Conservation (phyloP, 108 stramenopile genomes). For the Parietichytrium sp. region DNA sequence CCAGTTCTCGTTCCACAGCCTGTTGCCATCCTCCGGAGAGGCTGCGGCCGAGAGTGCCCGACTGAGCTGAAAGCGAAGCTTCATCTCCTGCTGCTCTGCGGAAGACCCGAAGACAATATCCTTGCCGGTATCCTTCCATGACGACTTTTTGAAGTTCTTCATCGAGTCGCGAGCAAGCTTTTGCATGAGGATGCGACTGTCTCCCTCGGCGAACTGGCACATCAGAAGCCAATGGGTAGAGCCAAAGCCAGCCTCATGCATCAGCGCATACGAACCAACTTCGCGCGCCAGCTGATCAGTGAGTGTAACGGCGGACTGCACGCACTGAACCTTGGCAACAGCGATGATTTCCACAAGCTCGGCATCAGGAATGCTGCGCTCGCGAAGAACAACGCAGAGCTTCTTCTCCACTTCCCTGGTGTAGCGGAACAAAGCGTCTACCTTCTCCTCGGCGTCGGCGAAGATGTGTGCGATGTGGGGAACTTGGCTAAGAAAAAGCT, state of each 20-base stretch:
- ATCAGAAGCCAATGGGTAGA: constrained; percentile 41
- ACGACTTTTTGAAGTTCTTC: neutral
- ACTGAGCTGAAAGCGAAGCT: constrained; percentile 26
- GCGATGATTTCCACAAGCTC: constrained; percentile 47
- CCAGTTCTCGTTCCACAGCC: constrained; percentile 45
- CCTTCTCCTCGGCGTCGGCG: constrained; percentile 43
- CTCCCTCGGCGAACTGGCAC: constrained; percentile 54
- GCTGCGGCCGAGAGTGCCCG: constrained; percentile 26
- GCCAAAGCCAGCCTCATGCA: constrained; percentile 46
- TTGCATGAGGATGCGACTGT: constrained; percentile 44
- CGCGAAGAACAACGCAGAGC: constrained; percentile 11
- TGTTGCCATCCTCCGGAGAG: neutral
- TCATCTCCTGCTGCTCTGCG: neutral
- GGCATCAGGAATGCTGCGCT: constrained; percentile 11
- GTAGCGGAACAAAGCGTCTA: constrained; percentile 5
- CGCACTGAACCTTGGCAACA: constrained; percentile 44
- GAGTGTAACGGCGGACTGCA: constrained; percentile 45
- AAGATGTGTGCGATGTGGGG: constrained; percentile 46
- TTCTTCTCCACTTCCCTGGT: neutral
- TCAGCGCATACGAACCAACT: constrained; percentile 50
- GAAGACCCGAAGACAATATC: neutral
- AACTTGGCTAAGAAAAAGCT: constrained; percentile 37
- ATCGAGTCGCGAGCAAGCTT: constrained; percentile 49
- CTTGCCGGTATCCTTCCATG: constrained; percentile 33
- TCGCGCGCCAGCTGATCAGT: constrained; percentile 44